These are phyloP conservation scores for Curvularia spicifera DNA, from an alignment of 2,329 filamentous ascomycete genomes.

Conservation along the genomic window DNA sequence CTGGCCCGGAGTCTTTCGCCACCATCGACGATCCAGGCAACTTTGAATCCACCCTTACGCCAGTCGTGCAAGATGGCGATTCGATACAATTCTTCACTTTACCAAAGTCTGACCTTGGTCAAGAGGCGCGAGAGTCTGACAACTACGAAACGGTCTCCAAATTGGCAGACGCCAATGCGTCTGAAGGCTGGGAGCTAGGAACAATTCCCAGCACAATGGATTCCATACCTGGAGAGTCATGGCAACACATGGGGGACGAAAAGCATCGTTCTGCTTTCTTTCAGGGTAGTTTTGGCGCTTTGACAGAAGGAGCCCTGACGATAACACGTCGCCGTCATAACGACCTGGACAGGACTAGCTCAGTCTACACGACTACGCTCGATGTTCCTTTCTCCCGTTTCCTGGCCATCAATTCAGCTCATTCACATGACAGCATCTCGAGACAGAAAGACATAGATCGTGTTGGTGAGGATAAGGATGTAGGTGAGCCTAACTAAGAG, in stretches of 20 bases:
- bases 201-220: constrained; percentile 56
- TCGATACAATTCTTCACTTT: constrained; percentile 57
- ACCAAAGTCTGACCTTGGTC: constrained; percentile 13
- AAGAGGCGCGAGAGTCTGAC: constrained; percentile 1
- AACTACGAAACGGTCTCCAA: constrained; percentile 4
- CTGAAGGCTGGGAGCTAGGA: constrained; percentile 48
- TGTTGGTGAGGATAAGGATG: constrained; percentile 5
- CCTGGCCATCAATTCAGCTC: constrained; percentile 14
- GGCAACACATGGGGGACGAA: constrained; percentile 21
- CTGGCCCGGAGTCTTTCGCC: constrained; percentile 4
- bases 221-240: constrained; percentile 33
- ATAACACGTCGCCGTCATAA: constrained; percentile 23
- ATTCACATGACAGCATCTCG: background rate
- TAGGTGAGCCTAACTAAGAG: constrained; percentile 19
- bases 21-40: constrained; percentile 32
- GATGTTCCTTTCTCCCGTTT: constrained; percentile 57
- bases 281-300: constrained; percentile 64
- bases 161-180: background rate
- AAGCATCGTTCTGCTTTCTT: constrained; percentile 28
- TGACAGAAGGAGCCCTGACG: constrained; percentile 63
- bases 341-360: constrained; percentile 6
- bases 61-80: constrained; percentile 68
- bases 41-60: constrained; percentile 53
- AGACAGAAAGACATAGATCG: background rate
- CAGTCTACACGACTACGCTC: constrained; percentile 51